Evolutionary conservation across 805 yeast genomes (phyloP), one percentile per base, ranked within the genome.

Genomic region (Starmerella vitae): DNA sequence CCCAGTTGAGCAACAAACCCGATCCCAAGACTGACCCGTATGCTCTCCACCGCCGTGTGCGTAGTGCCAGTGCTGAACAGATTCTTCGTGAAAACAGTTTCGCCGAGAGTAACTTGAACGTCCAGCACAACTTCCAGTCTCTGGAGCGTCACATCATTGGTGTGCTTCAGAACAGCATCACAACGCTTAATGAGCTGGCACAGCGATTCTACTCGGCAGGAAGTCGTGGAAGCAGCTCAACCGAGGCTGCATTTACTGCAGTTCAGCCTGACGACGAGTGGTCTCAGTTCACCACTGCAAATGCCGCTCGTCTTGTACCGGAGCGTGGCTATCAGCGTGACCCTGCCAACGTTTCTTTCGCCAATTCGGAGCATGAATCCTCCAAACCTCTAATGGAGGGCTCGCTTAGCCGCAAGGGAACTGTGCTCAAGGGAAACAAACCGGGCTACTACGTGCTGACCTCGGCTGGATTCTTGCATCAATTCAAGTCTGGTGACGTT

Each of bases 341-440:
- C 20, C 44, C 66, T 28, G 52, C 56, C 17, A 47, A 49, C 19
- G 51, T 69, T 22, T 43, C 57, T 4, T 71, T 64, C 49, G 54
- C 62, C 25, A 63, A 69, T 48, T 53, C 56, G 38, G 55, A 53
- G 35, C 68, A 66, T 49, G 59, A 54, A 30, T 47, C 70, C 3
- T 59, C 70, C 10, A 44, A 40, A 20, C 75, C 76, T 3, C 54
- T 68, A 18, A 55, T 70, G 12, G 72, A 68, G 46, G 76, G 76
- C 25, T 44, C 60, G 13, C 52, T 71, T 26, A 55, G 55, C 44
- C 63, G 68, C 39, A 68, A 67, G 52, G 68, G 71, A 3, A 54
- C 57, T 25, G 42, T 71, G 19, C 49, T 59, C 38, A 65, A 66
- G 48, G 56, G 61, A 38, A 67, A 64, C 51, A 56, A 58, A 37